Percentiles rank a stretch among this genome's conserved stretches.
Conservation (phyloP, 768 basidiomycete species). For the Megacollybia marginata region DNA sequence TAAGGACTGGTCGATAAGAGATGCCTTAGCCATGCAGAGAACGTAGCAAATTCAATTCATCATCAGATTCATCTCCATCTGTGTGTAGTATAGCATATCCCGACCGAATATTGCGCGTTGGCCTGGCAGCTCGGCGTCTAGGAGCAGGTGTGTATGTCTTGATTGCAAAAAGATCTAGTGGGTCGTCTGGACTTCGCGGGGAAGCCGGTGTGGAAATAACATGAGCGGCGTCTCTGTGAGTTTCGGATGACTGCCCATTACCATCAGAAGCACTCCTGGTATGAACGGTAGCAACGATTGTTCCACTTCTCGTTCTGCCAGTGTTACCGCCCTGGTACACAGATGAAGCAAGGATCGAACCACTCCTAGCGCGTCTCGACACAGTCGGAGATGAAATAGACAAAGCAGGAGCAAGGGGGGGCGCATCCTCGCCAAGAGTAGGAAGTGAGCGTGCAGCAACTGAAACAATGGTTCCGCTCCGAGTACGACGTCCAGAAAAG, state of each 20-base stretch:
- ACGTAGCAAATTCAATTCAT: no score
- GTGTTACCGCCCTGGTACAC: background rate
- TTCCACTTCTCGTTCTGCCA: slow-evolving; percentile 2
- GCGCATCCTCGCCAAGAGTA: background rate
- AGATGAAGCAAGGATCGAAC: background rate
- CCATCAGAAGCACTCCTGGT: background rate
- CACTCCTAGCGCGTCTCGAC: slow-evolving; percentile 2
- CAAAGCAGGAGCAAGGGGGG: background rate
- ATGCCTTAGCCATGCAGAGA: no score
- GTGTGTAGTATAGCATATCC: no score
- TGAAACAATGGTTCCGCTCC: slow-evolving; percentile 39
- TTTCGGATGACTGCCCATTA: background rate
- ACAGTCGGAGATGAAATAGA: background rate
- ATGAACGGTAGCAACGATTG: background rate
- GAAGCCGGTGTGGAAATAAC: background rate
- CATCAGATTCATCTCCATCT: no score
- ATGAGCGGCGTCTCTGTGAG: background rate
- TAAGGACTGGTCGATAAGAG: no score
- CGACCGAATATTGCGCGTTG: no score
- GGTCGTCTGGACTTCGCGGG: background rate
- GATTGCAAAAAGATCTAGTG: no score
- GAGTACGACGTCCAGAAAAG: slow-evolving; percentile 29
- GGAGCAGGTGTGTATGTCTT: no score
- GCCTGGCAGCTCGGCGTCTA: no score
- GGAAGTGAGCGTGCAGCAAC: background rate